Base-by-base conservation (phyloP, 257 asterid genomes). In the Nicotiana tabacum region DNA sequence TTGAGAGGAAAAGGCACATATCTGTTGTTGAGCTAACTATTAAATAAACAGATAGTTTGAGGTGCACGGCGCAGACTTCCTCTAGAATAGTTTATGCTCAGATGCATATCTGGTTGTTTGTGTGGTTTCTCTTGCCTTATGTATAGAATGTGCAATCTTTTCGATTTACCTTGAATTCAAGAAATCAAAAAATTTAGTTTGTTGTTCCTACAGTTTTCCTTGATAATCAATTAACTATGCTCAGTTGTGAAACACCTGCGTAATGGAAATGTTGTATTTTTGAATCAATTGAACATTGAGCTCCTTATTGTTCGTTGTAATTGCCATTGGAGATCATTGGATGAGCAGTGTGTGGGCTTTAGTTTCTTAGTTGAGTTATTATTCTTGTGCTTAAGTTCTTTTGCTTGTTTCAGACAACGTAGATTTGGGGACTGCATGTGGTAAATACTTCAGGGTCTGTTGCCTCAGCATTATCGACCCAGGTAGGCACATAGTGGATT, bases 341-440 rank as follows among this genome's bases (percentile, higher is more conserved):
- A 70, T 43, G 15, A 18, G 18, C 46, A 9, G 37, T 10, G 32
- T 72, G 78, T 2, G 46, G 13, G 17, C 30, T 21, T 43, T 43
- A 46, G 0, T 43, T 72, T 72, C 24, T 3, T 4, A 6, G n/a
- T 8, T 2, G 13, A 11, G 78, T 21, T 43, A n/a, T n/a, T 68
- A 21, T 24, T 72, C 61, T 48, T 24, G 7, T 74, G 62, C 61
- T n/a, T 4, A 18, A 18, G 2, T n/a, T 21, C 46, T 67, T 43
- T 43, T 16, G 61, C 35, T 66, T 37, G 27, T 56, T 85, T 46
- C 88, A 92, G 97, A 92, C 84, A 92, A 92, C 62, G 92, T 91
- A 15, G 97, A 92, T 80, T 84, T 92, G 89, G 93, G 97, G 55
- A 92, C 93, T 85, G 95, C 92, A 2, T 92, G 97, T 32, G 97